Evolutionary conservation across 495 filamentous ascomycete species (phyloP), one percentile per base, ranked within the genome.

Genomic region (Xylaria palmicola): DNA sequence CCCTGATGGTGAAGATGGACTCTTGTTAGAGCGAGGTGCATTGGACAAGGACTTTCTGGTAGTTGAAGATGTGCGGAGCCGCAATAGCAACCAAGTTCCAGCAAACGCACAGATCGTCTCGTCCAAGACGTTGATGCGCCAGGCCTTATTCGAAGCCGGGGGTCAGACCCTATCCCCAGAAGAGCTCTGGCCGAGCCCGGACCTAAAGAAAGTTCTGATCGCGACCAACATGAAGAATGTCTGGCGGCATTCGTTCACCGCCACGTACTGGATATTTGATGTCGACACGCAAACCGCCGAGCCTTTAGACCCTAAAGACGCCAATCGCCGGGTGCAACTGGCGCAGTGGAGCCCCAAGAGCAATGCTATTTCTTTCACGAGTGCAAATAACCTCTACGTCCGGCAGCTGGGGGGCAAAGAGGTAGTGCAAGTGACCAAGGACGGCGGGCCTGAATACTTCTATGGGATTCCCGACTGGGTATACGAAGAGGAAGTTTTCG

Each of bases 391-490:
- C 66, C 74, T 98, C 60, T 97, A 85, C 67, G 69, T 96, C 24
- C 88, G 95, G 43, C 86, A 87, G 41, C 69, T 97, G 37, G 76
- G 63, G 30, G 67, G 65, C 43, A 62, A 77, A 26, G 74, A 75
- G 50, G 85, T 92, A 13, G 81, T 78, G 4, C 85, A 86, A 60
- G 88, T 98, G 60, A 98, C 94, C 13, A 87, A 78, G 61, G 92
- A 98, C 71, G 94, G 94, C 39, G 89, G 93, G 0, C 73, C 80
- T 2, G 84, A 98, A 60, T 83, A 94, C 15, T 98, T 98, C 79
- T 95, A 98, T 66, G 94, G 94, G 20, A 86, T 97, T n/a, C 94
- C 94, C 0, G 94, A 98, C 73, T 98, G 94, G 94, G 94, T 98
- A 0, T 98, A 97, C 65, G 94, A 98, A 70, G 94, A 98, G 70